A percentile compares a stretch with the other conserved stretches of the same genome.
phyloP scores from a whole-genome alignment of 106 monocot species.

The Cymbidium sinense region DNA sequence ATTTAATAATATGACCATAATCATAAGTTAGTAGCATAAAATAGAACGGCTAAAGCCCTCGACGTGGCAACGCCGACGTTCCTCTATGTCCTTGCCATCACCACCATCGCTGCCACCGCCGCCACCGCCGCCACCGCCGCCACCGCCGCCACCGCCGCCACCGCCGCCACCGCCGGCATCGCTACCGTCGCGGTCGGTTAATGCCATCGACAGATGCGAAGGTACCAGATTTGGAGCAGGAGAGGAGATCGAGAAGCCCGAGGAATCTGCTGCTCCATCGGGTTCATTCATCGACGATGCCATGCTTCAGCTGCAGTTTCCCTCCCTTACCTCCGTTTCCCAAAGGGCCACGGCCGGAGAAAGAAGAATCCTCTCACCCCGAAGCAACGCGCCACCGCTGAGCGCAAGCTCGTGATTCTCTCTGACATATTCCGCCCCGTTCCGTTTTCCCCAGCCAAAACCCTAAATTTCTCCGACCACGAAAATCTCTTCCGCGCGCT shows the following conservation, averaged over 20 bases:
- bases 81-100: too few relatives aligned
- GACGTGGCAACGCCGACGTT: too few relatives aligned
- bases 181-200: not conserved
- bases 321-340: not conserved
- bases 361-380: constrained; percentile 23
- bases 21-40: too few relatives aligned
- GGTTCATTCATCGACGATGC: not conserved
- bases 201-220: not conserved
- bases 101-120: too few relatives aligned
- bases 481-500: constrained; percentile 60
- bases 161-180: not conserved
- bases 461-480: constrained; percentile 20
- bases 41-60: too few relatives aligned
- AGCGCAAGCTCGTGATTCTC: constrained; percentile 23
- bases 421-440: constrained; percentile 25
- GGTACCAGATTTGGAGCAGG: not conserved
- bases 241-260: not conserved
- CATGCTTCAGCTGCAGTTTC: not conserved
- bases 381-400: constrained; percentile 32
- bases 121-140: too few relatives aligned
- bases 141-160: too few relatives aligned
- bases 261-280: not conserved
- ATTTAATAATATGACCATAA: too few relatives aligned
- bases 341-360: not conserved
- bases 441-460: constrained; percentile 12